These are phyloP conservation scores for Ceratocystis ficicola DNA, from an alignment of 2,329 filamentous ascomycete genomes.

Conservation along the genomic window DNA sequence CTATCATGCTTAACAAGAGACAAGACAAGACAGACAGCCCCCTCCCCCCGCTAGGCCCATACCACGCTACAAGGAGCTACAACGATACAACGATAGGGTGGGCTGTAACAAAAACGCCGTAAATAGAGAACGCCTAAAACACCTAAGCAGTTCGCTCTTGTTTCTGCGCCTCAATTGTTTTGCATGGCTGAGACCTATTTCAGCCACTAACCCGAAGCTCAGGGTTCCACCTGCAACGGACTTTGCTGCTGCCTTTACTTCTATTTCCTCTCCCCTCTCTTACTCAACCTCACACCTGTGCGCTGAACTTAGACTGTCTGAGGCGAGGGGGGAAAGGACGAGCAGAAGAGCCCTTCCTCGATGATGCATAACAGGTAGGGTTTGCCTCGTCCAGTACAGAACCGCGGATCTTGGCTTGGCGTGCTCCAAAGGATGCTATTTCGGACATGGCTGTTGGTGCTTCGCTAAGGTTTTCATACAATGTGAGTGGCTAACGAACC, in stretches of 20 bases:
- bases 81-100: not conserved
- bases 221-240: not conserved
- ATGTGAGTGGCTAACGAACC: conserved; percentile 5
- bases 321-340: not conserved
- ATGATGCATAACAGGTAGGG: not conserved
- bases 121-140: conserved; percentile 11
- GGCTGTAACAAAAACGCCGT: not conserved
- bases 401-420: conserved; percentile 2
- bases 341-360: too few relatives aligned
- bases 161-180: conserved; percentile 5
- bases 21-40: not conserved
- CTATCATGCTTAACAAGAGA: not conserved
- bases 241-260: not conserved
- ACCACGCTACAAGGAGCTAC: not conserved
- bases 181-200: conserved; percentile 6
- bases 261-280: not conserved
- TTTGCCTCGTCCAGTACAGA: not conserved
- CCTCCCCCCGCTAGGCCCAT: too few relatives aligned
- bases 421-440: conserved; percentile 4
- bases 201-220: not conserved
- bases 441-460: conserved; percentile 6
- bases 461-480: conserved; percentile 7
- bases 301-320: not conserved
- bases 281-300: not conserved
- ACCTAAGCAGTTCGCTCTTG: conserved; percentile 5